These are phyloP conservation scores for Coemansia sp. DNA, from an alignment of 192 early-diverging fungal genomes.

Conservation along the genomic window DNA sequence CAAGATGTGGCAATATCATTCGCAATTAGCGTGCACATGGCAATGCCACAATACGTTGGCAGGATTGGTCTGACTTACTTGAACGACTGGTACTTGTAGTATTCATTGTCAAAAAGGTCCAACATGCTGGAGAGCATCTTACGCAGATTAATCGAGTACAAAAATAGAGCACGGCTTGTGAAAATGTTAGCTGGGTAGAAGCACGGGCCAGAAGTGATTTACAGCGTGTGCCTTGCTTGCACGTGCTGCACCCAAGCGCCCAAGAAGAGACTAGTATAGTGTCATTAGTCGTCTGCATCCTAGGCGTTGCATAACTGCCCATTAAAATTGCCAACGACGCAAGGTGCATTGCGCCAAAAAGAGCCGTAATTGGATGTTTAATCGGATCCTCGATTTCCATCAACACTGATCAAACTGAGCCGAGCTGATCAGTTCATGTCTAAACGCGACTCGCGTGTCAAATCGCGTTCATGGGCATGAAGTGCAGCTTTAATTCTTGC, in stretches of 20 bases:
- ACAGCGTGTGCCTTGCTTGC: background rate
- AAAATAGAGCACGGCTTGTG: background rate
- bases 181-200: background rate
- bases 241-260: background rate
- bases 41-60: background rate
- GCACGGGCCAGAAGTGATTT: background rate
- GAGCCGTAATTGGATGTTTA: background rate
- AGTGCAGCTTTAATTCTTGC: background rate
- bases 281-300: background rate
- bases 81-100: conserved; percentile 27
- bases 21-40: background rate
- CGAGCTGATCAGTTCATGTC: background rate
- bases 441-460: background rate
- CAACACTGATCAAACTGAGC: background rate
- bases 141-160: background rate
- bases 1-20: background rate
- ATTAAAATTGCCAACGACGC: background rate
- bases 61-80: conserved; percentile 20
- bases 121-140: conserved; percentile 7
- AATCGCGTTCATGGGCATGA: background rate
- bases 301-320: background rate
- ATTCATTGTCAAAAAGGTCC: conserved; percentile 18
- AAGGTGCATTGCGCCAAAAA: background rate
- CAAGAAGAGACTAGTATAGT: background rate
- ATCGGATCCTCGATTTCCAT: background rate